phyloP scores from a whole-genome alignment of 805 yeast species.

The Saccharomyces kudriavzevii region DNA sequence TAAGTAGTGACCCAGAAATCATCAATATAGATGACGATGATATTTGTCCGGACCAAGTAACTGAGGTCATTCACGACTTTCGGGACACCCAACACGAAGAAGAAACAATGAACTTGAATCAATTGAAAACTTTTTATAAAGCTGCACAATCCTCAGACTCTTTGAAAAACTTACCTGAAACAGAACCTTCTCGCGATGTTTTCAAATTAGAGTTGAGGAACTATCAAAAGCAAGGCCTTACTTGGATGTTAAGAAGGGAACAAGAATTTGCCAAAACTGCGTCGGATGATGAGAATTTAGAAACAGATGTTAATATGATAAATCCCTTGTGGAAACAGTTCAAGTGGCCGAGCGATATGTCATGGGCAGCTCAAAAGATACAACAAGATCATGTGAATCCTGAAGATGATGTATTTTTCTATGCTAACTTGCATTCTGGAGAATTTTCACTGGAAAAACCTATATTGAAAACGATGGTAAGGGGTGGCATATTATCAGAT shows the following conservation, averaged over 20 bases:
- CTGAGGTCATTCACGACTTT: slow-evolving; percentile 4
- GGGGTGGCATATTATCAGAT: slow-evolving; percentile 89
- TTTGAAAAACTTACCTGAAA: slow-evolving; percentile 50
- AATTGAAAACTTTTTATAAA: slow-evolving; percentile 64
- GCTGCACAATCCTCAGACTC: slow-evolving; percentile 60
- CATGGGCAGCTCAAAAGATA: slow-evolving; percentile 29
- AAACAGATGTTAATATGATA: slow-evolving; percentile 44
- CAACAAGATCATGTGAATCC: not conserved
- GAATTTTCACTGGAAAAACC: slow-evolving; percentile 68
- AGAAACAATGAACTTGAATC: slow-evolving; percentile 55
- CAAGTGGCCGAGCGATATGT: slow-evolving; percentile 57
- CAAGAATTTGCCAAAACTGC: slow-evolving; percentile 39
- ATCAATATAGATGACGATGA: slow-evolving; percentile 33
- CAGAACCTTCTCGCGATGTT: slow-evolving; percentile 41
- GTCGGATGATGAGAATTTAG: slow-evolving; percentile 23
- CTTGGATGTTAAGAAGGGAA: slow-evolving; percentile 86
- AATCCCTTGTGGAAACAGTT: slow-evolving; percentile 83
- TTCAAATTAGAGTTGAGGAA: slow-evolving; percentile 56
- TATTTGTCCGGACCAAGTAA: not conserved
- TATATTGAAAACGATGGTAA: slow-evolving; percentile 45
- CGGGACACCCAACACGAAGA: slow-evolving; percentile 17
- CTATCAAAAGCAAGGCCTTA: slow-evolving; percentile 77
- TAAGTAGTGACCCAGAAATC: slow-evolving; percentile 20
- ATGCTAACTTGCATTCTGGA: slow-evolving; percentile 73
- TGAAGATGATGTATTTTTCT: slow-evolving; percentile 37